A percentile compares a stretch with the other conserved stretches of the same genome.
Conservation (phyloP, 768 basidiomycete species). For the Collybia nuda region DNA sequence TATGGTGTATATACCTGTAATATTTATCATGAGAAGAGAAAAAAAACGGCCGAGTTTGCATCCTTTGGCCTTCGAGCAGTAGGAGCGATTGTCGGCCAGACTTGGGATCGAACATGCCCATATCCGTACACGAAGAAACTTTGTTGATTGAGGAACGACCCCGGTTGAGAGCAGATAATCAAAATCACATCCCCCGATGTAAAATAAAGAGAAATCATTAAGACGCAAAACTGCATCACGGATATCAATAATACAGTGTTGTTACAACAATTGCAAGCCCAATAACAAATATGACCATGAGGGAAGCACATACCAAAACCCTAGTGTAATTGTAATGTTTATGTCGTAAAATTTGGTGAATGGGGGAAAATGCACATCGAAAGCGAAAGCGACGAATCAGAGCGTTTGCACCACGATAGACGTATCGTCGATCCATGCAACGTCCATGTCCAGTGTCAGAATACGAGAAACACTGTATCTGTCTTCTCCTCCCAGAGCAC, state of each 20-base stretch:
- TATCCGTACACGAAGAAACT: too few relatives aligned
- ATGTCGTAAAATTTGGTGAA: background rate
- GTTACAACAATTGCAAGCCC: slow-evolving; percentile 8
- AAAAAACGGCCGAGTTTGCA: too few relatives aligned
- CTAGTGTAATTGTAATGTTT: background rate
- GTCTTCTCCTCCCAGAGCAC: slow-evolving; percentile 59
- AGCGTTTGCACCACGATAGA: slow-evolving; percentile 63
- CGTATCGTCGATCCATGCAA: slow-evolving; percentile 69
- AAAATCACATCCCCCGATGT: too few relatives aligned
- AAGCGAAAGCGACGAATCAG: slow-evolving; percentile 23
- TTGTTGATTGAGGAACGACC: too few relatives aligned
- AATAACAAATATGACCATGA: background rate
- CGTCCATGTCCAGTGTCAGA: slow-evolving; percentile 63
- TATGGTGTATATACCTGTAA: too few relatives aligned
- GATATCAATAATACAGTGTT: slow-evolving; percentile 7
- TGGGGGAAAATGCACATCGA: background rate
- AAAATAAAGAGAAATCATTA: background rate
- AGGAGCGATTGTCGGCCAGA: too few relatives aligned
- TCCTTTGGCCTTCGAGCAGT: too few relatives aligned
- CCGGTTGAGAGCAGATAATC: too few relatives aligned
- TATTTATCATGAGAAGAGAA: too few relatives aligned
- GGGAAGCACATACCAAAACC: too few relatives aligned
- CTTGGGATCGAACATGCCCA: too few relatives aligned
- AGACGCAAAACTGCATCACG: slow-evolving; percentile 2
- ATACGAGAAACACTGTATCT: slow-evolving; percentile 51